Evolutionary conservation across 2,329 filamentous ascomycete genomes (phyloP), one percentile per base, ranked within the genome.

Genomic region (Talaromyces islandicus): DNA sequence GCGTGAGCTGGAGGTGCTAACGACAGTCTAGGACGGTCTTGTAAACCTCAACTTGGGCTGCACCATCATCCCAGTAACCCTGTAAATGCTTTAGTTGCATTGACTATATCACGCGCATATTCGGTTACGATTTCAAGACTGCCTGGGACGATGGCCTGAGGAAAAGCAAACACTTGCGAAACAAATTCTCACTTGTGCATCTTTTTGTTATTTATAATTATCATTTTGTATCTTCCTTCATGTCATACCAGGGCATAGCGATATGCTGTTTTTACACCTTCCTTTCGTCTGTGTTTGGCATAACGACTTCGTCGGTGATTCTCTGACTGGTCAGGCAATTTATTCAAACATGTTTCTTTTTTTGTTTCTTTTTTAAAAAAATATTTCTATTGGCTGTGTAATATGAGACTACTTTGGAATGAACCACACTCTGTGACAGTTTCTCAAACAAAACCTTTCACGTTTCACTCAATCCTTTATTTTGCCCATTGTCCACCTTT

Each of bases 41-140:
- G 60, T 62, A 38, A 62, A 62, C 58, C 54, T 62, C 43, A 62
- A 62, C 54, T 54, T 62, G 11, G 60, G 60, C 24, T 62, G 60
- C 60, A 57, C 60, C 25, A 57, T 60, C 30, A 60, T 62, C 48
- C 60, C 60, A 19, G 57, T 62, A 46, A 62, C 52, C 32, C 56
- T 62, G 14, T 62, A 59, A 57, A 25, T 21, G 51, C 24, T 32
- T 14, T 19, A 46, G 21, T 50, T 25, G 27, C 53, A n/a, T 48
- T 19, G 11, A 54, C 12, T 52, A 9, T 4, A 7, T 51, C 55
- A 61, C 25, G 55, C 54, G 52, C 59, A 35, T 57, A 54, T 21
- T 17, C 4, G 48, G 25, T 60, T 32, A 60, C 48, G 59, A 60
- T 56, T 48, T 29, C 50, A 57, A 60, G 19, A 35, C 30, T 41